Evolutionary conservation across 1,284 basidiomycete genomes (phyloP).

Genomic region (Ganoderma meredithae): DNA sequence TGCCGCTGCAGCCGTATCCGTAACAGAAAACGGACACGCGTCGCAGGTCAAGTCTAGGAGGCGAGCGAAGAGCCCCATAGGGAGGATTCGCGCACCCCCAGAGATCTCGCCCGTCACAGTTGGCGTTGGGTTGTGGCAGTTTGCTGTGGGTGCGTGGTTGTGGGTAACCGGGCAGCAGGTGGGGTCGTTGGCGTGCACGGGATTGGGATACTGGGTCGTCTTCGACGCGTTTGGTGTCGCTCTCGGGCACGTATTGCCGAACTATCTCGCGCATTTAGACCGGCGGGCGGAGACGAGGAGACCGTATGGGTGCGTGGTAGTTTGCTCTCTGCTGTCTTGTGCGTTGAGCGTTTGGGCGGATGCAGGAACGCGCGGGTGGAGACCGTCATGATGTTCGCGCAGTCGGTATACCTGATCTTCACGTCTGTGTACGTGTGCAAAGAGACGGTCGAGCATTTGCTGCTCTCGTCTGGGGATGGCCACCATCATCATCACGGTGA

Average conservation of each 20-base stretch:
- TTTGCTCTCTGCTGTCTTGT: background rate
- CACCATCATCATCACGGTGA: constrained; percentile 69
- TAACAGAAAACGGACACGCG: constrained; percentile 5
- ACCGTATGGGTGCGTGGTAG: constrained; percentile 75
- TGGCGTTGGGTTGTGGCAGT: constrained; percentile 50
- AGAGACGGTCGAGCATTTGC: constrained; percentile 87
- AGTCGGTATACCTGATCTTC: constrained; percentile 91
- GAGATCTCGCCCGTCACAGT: constrained; percentile 39
- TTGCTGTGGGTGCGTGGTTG: constrained; percentile 70
- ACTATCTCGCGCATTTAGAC: constrained; percentile 41
- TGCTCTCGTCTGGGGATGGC: constrained; percentile 70
- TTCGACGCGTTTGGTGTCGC: constrained; percentile 90
- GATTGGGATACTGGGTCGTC: constrained; percentile 94
- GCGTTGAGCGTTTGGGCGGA: background rate
- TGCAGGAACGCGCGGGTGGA: constrained; percentile 75
- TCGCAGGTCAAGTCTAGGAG: constrained; percentile 6
- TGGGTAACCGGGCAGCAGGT: constrained; percentile 94
- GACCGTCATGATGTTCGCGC: constrained; percentile 85
- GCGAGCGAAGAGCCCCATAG: constrained; percentile 33
- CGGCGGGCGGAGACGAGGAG: constrained; percentile 44
- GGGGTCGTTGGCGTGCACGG: constrained; percentile 89
- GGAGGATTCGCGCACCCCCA: constrained; percentile 32
- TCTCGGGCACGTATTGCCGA: constrained; percentile 60
- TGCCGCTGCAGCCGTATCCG: constrained; percentile 9
- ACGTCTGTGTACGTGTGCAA: constrained; percentile 93